Evolutionary conservation across 2,329 filamentous ascomycete genomes (phyloP).

Genomic region (Pleomassaria siparia): DNA sequence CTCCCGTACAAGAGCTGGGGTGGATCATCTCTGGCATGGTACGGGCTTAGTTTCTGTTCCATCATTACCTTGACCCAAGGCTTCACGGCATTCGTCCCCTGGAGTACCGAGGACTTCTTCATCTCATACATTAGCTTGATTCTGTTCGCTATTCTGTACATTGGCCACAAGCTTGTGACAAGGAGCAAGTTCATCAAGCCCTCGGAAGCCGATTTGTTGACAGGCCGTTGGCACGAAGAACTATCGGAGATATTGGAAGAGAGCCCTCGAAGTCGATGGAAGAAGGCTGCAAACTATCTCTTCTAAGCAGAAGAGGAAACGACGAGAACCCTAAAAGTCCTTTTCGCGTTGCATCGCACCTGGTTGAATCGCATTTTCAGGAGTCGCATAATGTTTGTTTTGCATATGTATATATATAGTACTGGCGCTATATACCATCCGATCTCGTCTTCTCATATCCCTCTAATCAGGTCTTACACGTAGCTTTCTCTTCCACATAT

Average conservation of each 20-base stretch:
- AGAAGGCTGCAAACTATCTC: constrained; percentile 30
- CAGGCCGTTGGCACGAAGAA: constrained; percentile 41
- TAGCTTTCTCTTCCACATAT: background rate
- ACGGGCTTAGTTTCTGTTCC: constrained; percentile 40
- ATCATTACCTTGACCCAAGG: constrained; percentile 46
- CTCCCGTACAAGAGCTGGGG: constrained; percentile 42
- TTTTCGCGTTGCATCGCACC: constrained; percentile 3
- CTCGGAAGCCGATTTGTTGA: constrained; percentile 46
- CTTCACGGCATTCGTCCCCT: constrained; percentile 46
- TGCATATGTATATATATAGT: background rate
- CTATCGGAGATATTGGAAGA: constrained; percentile 37
- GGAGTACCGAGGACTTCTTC: constrained; percentile 40
- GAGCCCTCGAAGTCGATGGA: constrained; percentile 32
- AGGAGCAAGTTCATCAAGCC: constrained; percentile 44
- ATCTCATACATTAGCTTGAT: constrained; percentile 44
- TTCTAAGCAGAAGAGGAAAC: constrained; percentile 12
- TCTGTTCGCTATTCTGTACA: constrained; percentile 53
- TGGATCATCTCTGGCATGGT: constrained; percentile 39
- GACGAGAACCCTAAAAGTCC: background rate
- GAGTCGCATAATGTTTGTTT: no score
- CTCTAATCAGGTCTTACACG: background rate
- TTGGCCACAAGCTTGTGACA: constrained; percentile 57
- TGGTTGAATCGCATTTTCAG: background rate
- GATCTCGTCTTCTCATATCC: background rate
- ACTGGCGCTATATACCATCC: constrained; percentile 8